These are phyloP conservation scores for Monilinia fructigena DNA, from an alignment of 2,329 filamentous ascomycete genomes.

Conservation along the genomic window DNA sequence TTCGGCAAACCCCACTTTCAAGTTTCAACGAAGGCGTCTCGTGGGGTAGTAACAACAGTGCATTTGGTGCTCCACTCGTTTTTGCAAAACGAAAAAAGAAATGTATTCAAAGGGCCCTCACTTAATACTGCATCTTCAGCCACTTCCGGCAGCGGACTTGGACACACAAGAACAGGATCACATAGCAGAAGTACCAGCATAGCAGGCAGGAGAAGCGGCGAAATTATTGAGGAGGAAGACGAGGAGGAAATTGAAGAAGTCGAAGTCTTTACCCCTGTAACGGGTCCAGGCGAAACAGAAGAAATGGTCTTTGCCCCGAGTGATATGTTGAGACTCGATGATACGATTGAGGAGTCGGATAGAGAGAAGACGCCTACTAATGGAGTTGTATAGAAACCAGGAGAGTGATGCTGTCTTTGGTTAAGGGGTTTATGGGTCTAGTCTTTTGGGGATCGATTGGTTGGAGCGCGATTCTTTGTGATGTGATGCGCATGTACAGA, in stretches of 20 bases:
- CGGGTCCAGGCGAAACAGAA: conserved; percentile 35
- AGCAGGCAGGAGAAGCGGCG: conserved; percentile 65
- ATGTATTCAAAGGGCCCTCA: conserved; percentile 78
- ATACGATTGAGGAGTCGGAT: conserved; percentile 16
- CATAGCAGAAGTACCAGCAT: conserved; percentile 61
- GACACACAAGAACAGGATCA: conserved; percentile 37
- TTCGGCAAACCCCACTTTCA: conserved; percentile 57
- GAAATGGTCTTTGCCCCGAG: conserved; percentile 34
- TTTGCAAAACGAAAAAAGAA: conserved; percentile 83
- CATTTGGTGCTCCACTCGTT: conserved; percentile 55
- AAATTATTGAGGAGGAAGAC: conserved; percentile 53
- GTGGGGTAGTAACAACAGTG: conserved; percentile 53
- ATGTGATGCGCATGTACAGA: conserved; percentile 14
- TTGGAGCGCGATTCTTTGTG: neutral
- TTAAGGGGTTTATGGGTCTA: conserved; percentile 4
- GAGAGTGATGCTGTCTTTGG: conserved; percentile 4
- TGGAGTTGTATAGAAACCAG: conserved; percentile 2
- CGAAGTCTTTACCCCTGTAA: conserved; percentile 56
- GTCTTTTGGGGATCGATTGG: conserved; percentile 2
- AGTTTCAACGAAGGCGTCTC: conserved; percentile 58
- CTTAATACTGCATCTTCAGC: conserved; percentile 46
- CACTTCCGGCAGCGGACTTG: conserved; percentile 36
- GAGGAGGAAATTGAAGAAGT: conserved; percentile 27
- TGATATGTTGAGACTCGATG: conserved; percentile 17
- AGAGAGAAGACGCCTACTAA: conserved; percentile 23